Conservation (phyloP, 2,329 filamentous ascomycete genomes). For the Scytalidium lignicola region DNA sequence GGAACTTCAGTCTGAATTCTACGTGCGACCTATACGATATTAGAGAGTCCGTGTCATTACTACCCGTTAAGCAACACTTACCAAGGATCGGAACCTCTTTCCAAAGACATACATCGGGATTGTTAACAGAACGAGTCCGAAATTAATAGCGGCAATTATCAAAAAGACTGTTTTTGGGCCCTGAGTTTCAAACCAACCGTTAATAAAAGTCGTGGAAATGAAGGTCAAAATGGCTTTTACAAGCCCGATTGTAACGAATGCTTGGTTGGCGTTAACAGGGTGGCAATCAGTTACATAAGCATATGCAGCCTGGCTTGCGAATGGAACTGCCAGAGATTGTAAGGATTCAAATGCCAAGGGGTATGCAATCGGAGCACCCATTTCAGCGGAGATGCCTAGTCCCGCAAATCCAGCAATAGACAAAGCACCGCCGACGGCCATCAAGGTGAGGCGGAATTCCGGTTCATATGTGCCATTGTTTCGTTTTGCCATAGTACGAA, state of each 20-base stretch:
- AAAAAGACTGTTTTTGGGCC: conserved; percentile 13
- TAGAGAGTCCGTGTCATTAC: too few species aligned
- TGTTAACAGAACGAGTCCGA: conserved; percentile 11
- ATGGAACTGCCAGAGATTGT: conserved; percentile 30
- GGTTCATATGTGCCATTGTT: conserved; percentile 5
- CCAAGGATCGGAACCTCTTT: conserved; percentile 17
- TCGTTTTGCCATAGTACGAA: conserved; percentile 45
- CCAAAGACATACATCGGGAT: conserved; percentile 23
- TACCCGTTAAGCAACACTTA: conserved; percentile 6
- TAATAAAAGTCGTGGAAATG: conserved; percentile 11
- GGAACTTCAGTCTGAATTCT: too few species aligned
- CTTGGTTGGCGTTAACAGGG: conserved; percentile 32
- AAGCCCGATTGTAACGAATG: conserved; percentile 35
- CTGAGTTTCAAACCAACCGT: conserved; percentile 16
- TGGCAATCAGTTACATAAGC: conserved; percentile 35
- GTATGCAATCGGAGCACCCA: conserved; percentile 22
- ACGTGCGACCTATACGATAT: too few species aligned
- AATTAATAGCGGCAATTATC: conserved; percentile 13
- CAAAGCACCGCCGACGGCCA: conserved; percentile 70
- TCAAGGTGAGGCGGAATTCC: conserved; percentile 30
- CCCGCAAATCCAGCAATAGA: conserved; percentile 28
- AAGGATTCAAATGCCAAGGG: conserved; percentile 30
- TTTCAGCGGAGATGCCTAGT: conserved; percentile 29
- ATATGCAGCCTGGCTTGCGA: conserved; percentile 30
- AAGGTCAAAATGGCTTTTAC: conserved; percentile 32